A percentile compares a stretch with the other conserved stretches of the same genome.
Conservation (phyloP, 2,329 filamentous ascomycete species). For the Bipolaris sorokiniana region DNA sequence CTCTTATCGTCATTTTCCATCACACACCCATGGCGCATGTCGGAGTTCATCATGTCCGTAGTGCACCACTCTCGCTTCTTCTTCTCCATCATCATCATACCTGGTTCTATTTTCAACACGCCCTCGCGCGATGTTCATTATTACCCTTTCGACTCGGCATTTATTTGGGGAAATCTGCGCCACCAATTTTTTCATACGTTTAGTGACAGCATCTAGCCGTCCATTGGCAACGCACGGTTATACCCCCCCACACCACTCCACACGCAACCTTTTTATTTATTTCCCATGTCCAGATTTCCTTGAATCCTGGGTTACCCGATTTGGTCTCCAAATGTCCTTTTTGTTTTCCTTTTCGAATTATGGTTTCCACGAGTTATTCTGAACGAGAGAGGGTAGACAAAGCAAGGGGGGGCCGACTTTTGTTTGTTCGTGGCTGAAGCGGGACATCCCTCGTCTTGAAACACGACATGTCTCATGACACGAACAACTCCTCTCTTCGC, state of each 20-base stretch:
- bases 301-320: neutral
- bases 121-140: constrained; percentile 17
- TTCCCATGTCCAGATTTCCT: constrained; percentile 14
- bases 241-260: constrained; percentile 13
- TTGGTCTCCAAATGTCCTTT: neutral
- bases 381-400: neutral
- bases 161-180: constrained; percentile 6
- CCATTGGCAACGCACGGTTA: constrained; percentile 35
- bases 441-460: neutral
- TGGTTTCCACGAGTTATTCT: neutral
- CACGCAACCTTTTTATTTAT: constrained; percentile 10
- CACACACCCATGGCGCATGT: constrained; percentile 22
- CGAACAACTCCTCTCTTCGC: neutral
- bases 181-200: constrained; percentile 13
- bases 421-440: neutral
- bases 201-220: constrained; percentile 34
- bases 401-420: too few relatives aligned
- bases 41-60: constrained; percentile 29
- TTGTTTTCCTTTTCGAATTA: neutral
- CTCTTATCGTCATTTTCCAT: constrained; percentile 14
- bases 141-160: constrained; percentile 21
- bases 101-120: constrained; percentile 21
- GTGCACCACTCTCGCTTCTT: constrained; percentile 33
- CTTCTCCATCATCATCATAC: constrained; percentile 19
- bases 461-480: neutral